Percentiles rank a stretch among this genome's conserved stretches.
phyloP scores from a whole-genome alignment of 345 rosid species.

The Aquilaria sinensis region DNA sequence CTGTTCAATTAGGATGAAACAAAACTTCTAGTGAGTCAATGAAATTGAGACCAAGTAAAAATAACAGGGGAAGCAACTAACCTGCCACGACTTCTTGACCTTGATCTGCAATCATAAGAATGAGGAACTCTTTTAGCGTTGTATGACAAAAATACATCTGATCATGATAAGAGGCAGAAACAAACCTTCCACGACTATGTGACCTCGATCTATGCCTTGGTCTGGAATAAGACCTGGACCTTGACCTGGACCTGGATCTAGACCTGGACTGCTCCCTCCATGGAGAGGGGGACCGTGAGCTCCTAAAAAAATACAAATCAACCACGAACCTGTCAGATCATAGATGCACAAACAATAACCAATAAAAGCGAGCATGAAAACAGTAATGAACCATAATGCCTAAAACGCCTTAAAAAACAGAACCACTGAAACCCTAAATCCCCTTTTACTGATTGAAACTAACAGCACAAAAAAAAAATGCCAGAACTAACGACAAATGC shows the following conservation, averaged over 20 bases:
- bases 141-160: slow-evolving; percentile 1
- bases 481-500: too few relatives aligned
- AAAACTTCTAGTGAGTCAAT: slow-evolving; percentile 2
- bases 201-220: slow-evolving; percentile 72
- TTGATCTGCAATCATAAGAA: slow-evolving; percentile 39
- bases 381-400: neutral
- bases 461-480: neutral
- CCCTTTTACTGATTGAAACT: neutral
- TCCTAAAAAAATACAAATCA: slow-evolving; percentile 26
- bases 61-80: slow-evolving; percentile 21
- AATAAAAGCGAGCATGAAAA: neutral
- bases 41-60: neutral
- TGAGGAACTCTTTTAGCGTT: neutral
- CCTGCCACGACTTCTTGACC: slow-evolving; percentile 88
- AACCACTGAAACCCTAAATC: neutral
- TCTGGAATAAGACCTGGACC: slow-evolving; percentile 49
- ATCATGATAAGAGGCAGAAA: slow-evolving; percentile 6
- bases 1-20: slow-evolving; percentile 23
- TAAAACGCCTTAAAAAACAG: neutral
- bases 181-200: slow-evolving; percentile 83
- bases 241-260: slow-evolving; percentile 36
- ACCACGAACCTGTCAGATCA: neutral
- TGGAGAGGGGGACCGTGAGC: slow-evolving; percentile 65
- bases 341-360: too few relatives aligned
- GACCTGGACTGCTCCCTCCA: slow-evolving; percentile 45